These are phyloP conservation scores for Colletotrichum sp. DNA, from an alignment of 2,329 filamentous ascomycete genomes.

Conservation along the genomic window DNA sequence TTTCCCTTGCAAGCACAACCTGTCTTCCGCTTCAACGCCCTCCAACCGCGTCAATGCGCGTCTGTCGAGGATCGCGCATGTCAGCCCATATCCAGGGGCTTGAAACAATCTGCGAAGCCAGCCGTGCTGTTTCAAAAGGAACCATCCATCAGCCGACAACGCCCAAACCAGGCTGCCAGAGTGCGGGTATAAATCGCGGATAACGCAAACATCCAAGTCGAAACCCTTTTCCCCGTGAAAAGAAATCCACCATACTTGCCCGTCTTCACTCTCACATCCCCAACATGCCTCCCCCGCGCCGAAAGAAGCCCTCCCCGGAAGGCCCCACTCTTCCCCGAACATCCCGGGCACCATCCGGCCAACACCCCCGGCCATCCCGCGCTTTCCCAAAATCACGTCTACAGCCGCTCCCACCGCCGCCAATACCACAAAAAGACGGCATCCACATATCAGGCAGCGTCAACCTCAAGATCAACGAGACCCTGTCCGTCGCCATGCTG, in stretches of 20 bases:
- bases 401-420: background rate
- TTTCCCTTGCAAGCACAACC: background rate
- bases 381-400: background rate
- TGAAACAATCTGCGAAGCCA: background rate
- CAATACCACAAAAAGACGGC: background rate
- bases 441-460: background rate
- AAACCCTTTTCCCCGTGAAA: background rate
- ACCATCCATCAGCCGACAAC: background rate
- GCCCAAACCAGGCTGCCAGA: background rate
- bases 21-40: background rate
- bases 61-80: background rate
- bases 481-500: background rate
- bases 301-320: fast-evolving
- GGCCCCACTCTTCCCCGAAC: background rate
- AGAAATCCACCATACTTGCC: background rate
- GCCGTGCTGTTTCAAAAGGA: background rate
- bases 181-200: background rate
- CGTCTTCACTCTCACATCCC: background rate
- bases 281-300: background rate
- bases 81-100: background rate
- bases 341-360: background rate
- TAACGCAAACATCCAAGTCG: background rate
- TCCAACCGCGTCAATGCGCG: background rate
- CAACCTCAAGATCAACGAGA: background rate
- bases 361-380: background rate